Percentiles rank a stretch among this genome's conserved stretches.
Evolutionary conservation across 495 filamentous ascomycete species (phyloP).

Genomic region (Clohesyomyces aquaticus): DNA sequence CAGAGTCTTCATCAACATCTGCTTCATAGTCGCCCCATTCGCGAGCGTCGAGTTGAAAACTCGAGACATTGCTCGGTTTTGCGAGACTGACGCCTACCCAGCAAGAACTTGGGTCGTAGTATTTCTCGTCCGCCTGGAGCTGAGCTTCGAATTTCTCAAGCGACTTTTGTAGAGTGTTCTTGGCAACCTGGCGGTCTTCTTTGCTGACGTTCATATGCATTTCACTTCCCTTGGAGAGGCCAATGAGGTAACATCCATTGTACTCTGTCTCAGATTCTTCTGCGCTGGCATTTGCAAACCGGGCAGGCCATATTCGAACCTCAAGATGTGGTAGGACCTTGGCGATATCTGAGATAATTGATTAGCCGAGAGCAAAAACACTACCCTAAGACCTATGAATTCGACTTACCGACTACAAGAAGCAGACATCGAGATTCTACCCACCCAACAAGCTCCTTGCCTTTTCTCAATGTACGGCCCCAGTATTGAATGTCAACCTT

Average conservation of each 20-base stretch:
- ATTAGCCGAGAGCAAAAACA: neutral
- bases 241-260: constrained; percentile 60
- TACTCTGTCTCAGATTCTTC: constrained; percentile 47
- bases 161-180: constrained; percentile 44
- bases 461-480: constrained; percentile 53
- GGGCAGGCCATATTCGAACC: constrained; percentile 61
- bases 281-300: constrained; percentile 49
- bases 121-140: constrained; percentile 52
- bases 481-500: constrained; percentile 61
- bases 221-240: constrained; percentile 49
- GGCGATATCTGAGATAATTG: constrained; percentile 50
- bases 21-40: constrained; percentile 55
- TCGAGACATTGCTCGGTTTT: constrained; percentile 46
- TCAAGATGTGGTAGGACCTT: constrained; percentile 52
- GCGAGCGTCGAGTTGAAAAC: constrained; percentile 50
- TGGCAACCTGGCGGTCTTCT: constrained; percentile 45
- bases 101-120: constrained; percentile 53
- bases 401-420: constrained; percentile 54
- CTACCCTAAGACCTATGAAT: neutral
- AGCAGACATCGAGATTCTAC: constrained; percentile 56
- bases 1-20: constrained; percentile 48
- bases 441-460: constrained; percentile 56
- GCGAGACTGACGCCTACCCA: constrained; percentile 55
- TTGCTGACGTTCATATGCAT: constrained; percentile 23
- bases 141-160: constrained; percentile 55